Evolutionary conservation across 768 basidiomycete genomes (phyloP).

Genomic region (Amylocystis lapponica): DNA sequence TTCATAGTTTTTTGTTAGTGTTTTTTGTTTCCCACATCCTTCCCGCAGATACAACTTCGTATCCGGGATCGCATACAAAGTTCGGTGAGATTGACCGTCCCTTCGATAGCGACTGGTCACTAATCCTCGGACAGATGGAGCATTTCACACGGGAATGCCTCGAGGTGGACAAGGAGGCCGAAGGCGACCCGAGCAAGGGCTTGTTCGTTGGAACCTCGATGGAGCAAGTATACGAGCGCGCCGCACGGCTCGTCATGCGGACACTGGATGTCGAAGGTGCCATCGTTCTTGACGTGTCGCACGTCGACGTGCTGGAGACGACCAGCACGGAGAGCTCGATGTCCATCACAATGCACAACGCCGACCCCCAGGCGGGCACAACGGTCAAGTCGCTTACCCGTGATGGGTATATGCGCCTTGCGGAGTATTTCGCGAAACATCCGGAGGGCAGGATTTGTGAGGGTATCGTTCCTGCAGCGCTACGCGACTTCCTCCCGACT

Average conservation of each 20-base stretch:
- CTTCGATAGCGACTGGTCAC: too few species aligned
- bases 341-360: slow-evolving; percentile 66
- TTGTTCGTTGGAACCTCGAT: slow-evolving; percentile 41
- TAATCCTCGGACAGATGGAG: slow-evolving; percentile 72
- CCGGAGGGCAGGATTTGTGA: slow-evolving; percentile 88
- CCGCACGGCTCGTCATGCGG: slow-evolving; percentile 81
- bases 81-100: slow-evolving; percentile 49
- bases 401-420: slow-evolving; percentile 71
- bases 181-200: slow-evolving; percentile 27
- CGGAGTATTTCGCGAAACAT: slow-evolving; percentile 69
- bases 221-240: slow-evolving; percentile 89
- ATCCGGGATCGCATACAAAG: slow-evolving; percentile 89
- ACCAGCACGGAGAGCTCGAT: slow-evolving; percentile 53
- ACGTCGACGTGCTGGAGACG: slow-evolving; percentile 81
- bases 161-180: slow-evolving; percentile 70
- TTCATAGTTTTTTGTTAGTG: slow-evolving; percentile 2
- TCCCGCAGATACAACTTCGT: slow-evolving; percentile 76
- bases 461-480: slow-evolving; percentile 76
- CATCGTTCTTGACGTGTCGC: slow-evolving; percentile 87
- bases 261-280: slow-evolving; percentile 92
- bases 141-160: slow-evolving; percentile 92
- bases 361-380: slow-evolving; percentile 48
- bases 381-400: slow-evolving; percentile 44
- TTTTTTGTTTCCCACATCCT: neutral
- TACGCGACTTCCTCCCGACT: slow-evolving; percentile 74